Percentiles rank a stretch among this genome's conserved stretches.
These are phyloP conservation scores for Trypanosoma vivax DNA, from an alignment of 208 protist genomes.

Conservation along the genomic window DNA sequence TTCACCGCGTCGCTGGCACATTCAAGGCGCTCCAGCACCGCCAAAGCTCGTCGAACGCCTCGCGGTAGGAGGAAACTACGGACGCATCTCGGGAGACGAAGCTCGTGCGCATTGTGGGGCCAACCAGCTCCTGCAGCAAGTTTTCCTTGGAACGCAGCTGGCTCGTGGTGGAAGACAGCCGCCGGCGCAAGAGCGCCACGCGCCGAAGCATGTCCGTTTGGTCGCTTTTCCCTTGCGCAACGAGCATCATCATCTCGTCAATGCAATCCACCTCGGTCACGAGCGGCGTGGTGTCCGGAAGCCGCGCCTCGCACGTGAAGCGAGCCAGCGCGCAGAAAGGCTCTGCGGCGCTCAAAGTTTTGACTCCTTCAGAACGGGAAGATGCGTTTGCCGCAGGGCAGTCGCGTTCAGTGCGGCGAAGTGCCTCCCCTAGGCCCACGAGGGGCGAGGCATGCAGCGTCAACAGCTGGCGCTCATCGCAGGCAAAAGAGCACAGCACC, in stretches of 20 bases:
- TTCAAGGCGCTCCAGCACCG: slow-evolving; percentile 68
- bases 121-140: slow-evolving; percentile 60
- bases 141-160: slow-evolving; percentile 72
- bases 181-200: slow-evolving; percentile 65
- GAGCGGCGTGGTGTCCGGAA: slow-evolving; percentile 67
- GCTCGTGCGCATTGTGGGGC: slow-evolving; percentile 60
- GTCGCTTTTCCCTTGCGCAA: slow-evolving; percentile 68
- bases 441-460: slow-evolving; percentile 65
- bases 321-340: slow-evolving; percentile 46
- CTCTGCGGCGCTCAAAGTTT: background rate
- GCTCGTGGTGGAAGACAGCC: slow-evolving; percentile 50
- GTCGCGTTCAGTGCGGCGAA: slow-evolving; percentile 26
- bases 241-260: slow-evolving; percentile 84
- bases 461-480: slow-evolving; percentile 37
- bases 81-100: slow-evolving; percentile 31
- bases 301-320: slow-evolving; percentile 54
- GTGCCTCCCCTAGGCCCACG: slow-evolving; percentile 41
- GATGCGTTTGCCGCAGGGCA: too few relatives aligned
- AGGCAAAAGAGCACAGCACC: slow-evolving; percentile 55
- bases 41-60: slow-evolving; percentile 46
- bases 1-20: slow-evolving; percentile 71
- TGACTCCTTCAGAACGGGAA: too few relatives aligned
- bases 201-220: slow-evolving; percentile 80
- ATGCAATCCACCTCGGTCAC: slow-evolving; percentile 81
- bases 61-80: slow-evolving; percentile 2